A percentile compares a stretch with the other conserved stretches of the same genome.
These are phyloP conservation scores for Cajanus cajan DNA, from an alignment of 306 rosid genomes.

Conservation along the genomic window DNA sequence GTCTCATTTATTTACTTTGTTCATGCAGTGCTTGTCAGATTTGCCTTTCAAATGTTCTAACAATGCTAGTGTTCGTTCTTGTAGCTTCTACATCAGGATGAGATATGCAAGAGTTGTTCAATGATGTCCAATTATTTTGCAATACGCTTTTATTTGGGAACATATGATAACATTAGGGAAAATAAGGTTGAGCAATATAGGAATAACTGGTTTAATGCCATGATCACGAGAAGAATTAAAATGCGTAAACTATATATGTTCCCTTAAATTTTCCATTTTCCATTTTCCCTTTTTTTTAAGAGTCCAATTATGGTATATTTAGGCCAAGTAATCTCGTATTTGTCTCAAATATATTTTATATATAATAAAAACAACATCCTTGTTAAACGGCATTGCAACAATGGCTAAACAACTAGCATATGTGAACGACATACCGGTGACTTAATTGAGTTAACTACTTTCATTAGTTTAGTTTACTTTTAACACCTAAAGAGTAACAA, in stretches of 20 bases:
- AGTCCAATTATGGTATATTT: background rate
- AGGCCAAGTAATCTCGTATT: background rate
- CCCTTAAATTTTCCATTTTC: background rate
- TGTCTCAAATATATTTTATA: background rate
- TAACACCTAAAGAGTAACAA: background rate
- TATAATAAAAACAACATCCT: no score
- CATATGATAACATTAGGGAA: background rate
- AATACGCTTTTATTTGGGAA: background rate
- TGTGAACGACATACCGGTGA: no score
- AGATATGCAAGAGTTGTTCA: background rate
- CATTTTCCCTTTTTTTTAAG: no score
- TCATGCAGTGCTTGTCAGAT: slow-evolving; percentile 17
- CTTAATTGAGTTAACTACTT: no score
- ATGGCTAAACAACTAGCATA: no score
- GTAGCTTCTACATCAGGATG: background rate
- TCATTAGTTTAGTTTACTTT: background rate
- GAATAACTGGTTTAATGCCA: background rate
- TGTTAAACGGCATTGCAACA: background rate
- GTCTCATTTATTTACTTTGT: slow-evolving; percentile 3
- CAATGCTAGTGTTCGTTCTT: background rate
- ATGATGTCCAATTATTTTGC: background rate
- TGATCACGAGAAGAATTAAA: background rate
- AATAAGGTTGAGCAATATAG: background rate
- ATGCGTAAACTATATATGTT: background rate
- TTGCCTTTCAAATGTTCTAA: slow-evolving; percentile 23